Evolutionary conservation across 768 basidiomycete genomes (phyloP), one percentile per base, ranked within the genome.

Genomic region (Mycena alexandri): DNA sequence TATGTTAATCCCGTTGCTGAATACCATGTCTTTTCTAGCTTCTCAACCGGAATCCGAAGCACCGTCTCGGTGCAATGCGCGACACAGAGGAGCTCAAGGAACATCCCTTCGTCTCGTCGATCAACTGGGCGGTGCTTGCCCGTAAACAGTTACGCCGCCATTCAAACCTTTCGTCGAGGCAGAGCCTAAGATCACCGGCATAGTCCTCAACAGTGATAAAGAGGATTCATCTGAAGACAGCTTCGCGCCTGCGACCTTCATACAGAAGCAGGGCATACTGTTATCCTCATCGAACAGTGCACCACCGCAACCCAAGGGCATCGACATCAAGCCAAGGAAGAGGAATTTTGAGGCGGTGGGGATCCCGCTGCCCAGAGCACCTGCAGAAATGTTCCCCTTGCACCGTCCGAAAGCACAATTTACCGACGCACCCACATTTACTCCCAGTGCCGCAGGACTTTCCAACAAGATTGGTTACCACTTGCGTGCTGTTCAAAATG

Each of bases 91-190:
- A 99, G 74, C 89, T 99, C 67, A 99, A 98, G 76, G 96, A 94
- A 73, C 98, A 99, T 75, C 82, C 95, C 2, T 99, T 98, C 83
- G 99, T 99, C 84, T 85, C 87, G 71, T 79, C 82, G 34, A 94
- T 99, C 75, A 97, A 99, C 79, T 99, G 98, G 97, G 82, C 85
- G 33, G 91, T 93, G 0, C 87, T 99, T 43, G 88, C 90, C 24
- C 85, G 84, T 69, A 96, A 97, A 76, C 93, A 97, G 89, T 96
- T 50, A 94, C 96, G 0, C 97, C 98, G 5, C 98, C 98, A 1
- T 99, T 99, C 86, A 99, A 98, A 77, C 98, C 98, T 24, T 86
- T 92, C 67, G 98, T 99, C 69, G 96, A 98, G 79, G 97, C 95
- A 17, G 98, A 99, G 57, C 87, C 90, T 17, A 90, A 94, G 68